Evolutionary conservation across 768 basidiomycete species (phyloP).

Genomic region (Mycena alexandri): DNA sequence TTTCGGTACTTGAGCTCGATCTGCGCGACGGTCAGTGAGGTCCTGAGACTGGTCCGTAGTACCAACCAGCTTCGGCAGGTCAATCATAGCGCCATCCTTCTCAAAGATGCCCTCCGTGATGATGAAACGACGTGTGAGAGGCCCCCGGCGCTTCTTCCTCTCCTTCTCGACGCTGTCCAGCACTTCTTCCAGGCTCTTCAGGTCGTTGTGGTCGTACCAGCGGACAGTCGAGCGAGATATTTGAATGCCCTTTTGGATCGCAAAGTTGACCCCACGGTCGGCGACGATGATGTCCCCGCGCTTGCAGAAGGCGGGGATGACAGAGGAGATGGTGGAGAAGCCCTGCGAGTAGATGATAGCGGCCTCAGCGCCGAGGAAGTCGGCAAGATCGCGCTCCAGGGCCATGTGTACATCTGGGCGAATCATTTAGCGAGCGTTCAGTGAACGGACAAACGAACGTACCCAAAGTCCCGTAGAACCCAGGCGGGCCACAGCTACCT

Average conservation of each 20-base stretch:
- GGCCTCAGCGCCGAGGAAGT: constrained; percentile 90
- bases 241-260: constrained; percentile 95
- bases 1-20: constrained; percentile 95
- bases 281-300: constrained; percentile 98
- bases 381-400: constrained; percentile 89
- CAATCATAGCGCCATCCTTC: constrained; percentile 91
- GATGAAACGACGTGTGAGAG: constrained; percentile 92
- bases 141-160: constrained; percentile 82
- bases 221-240: constrained; percentile 93
- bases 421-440: constrained; percentile 15
- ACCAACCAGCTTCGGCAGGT: constrained; percentile 91
- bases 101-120: constrained; percentile 98
- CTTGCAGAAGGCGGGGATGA: constrained; percentile 98
- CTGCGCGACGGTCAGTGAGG: constrained; percentile 52
- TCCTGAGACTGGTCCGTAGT: neutral
- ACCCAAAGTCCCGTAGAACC: constrained; percentile 98
- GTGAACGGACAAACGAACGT: constrained; percentile 44
- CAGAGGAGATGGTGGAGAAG: constrained; percentile 91
- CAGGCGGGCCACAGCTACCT: constrained; percentile 95
- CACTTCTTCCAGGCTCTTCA: constrained; percentile 91
- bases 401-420: constrained; percentile 89
- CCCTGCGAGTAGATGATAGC: constrained; percentile 95
- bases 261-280: constrained; percentile 95
- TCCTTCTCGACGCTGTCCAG: constrained; percentile 89
- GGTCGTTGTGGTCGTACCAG: constrained; percentile 97